Evolutionary conservation across 495 filamentous ascomycete genomes (phyloP).

Genomic region (Aspergillus saccharolyticus): DNA sequence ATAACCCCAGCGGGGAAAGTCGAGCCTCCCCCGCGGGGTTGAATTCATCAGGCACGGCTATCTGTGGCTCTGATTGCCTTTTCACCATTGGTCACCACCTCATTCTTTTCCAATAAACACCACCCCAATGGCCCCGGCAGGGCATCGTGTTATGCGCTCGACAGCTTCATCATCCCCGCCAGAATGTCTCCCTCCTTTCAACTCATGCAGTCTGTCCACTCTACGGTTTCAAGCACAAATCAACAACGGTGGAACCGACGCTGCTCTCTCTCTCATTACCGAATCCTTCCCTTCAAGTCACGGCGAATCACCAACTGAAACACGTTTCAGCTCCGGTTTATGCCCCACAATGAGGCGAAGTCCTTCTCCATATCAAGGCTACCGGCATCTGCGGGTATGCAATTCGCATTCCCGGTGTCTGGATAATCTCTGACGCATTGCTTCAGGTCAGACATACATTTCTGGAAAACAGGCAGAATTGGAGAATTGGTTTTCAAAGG

Average conservation of each 20-base stretch:
- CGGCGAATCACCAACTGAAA: conserved; percentile 49
- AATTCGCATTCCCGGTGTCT: background rate
- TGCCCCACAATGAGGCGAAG: conserved; percentile 42
- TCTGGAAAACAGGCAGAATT: conserved; percentile 75
- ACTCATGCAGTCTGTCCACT: background rate
- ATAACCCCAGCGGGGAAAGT: conserved; percentile 9
- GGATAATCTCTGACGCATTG: background rate
- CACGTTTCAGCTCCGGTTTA: conserved; percentile 47
- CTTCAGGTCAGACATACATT: conserved; percentile 62
- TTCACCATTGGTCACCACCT: background rate
- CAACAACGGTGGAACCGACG: conserved; percentile 9
- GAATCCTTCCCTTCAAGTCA: conserved; percentile 54
- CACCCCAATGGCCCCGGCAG: background rate
- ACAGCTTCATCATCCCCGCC: background rate
- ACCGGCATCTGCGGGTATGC: conserved; percentile 43
- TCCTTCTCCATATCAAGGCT: conserved; percentile 47
- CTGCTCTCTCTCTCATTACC: conserved; percentile 18
- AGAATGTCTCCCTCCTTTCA: conserved; percentile 12
- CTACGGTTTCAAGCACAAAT: background rate
- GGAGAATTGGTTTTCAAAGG: conserved; percentile 63
- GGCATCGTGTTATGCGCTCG: background rate
- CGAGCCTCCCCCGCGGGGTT: background rate
- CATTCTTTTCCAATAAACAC: background rate
- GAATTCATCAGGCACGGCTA: background rate
- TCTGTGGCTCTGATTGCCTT: conserved; percentile 2